Base-by-base conservation (phyloP, 2,329 filamentous ascomycete species). In the Verticillium tricorpus region DNA sequence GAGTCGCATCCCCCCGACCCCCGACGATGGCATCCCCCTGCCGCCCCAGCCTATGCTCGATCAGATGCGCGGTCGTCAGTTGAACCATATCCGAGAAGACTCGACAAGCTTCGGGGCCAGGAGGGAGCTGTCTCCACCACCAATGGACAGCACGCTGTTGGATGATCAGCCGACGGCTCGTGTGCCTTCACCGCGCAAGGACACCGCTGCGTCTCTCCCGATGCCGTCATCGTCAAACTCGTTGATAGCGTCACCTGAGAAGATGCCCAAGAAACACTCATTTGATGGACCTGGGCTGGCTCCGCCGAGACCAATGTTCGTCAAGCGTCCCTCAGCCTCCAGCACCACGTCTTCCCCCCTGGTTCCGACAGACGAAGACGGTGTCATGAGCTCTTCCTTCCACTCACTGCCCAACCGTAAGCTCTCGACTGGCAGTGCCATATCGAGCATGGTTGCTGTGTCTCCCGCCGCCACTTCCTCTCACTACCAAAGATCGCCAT, bases 401-500 rank as follows among this genome's bases (percentile, higher is more conserved):
- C 78, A 83, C 59, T 91, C 92, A 57, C 86, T 89, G 7, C 83
- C 87, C 32, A 80, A 85, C n/a, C 86, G 93, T 54, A 95, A 95
- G 71, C 78, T 93, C 58, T 97, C 93, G 1, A 85, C 86, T 17
- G 89, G 89, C 67, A 93, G 82, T 62, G 77, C 80, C 17, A 76
- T 82, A 32, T 80, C 73, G 7, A 73, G 70, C n/a, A 69, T 73
- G 32, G 68, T 65, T 66, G 70, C 73, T 56, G 80, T 85, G 64
- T 89, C 90, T 28, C 88, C 89, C 2, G 83, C 81, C 59, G 75
- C 84, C 62, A 81, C 84, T 17, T 81, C 64, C 9, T 58, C 59
- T 3, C 61, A 86, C 32, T 85, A 89, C 68, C 85, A 87, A 62
- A 85, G 93, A 69, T 96, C 93, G 1, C 92, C 93, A 2, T 98